phyloP scores from a whole-genome alignment of 2,329 filamentous ascomycete genomes.

The Diaporthe destruens region DNA sequence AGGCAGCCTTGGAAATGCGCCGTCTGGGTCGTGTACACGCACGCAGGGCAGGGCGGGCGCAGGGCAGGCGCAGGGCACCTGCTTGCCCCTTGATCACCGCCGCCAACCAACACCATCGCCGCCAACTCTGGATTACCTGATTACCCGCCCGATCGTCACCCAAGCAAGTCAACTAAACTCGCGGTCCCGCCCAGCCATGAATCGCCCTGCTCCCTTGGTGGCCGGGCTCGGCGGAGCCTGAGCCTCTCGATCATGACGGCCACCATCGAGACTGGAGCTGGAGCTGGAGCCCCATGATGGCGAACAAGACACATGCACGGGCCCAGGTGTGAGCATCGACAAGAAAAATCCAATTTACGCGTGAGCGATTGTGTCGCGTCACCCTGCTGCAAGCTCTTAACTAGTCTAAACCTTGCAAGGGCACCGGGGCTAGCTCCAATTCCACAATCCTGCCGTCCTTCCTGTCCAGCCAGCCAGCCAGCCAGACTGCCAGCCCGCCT shows the following conservation, averaged over 20 bases:
- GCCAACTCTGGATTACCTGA: slow-evolving; percentile 6
- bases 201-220: slow-evolving; percentile 6
- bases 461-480: too few relatives aligned
- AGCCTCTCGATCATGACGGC: slow-evolving; percentile 20
- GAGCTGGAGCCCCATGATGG: not conserved
- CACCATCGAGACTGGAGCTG: slow-evolving; percentile 23
- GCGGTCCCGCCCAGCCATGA: slow-evolving; percentile 27
- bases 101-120: slow-evolving; percentile 4
- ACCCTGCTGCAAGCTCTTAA: slow-evolving; percentile 32
- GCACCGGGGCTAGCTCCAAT: slow-evolving; percentile 27
- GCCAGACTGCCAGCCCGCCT: too few relatives aligned
- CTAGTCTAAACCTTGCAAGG: slow-evolving; percentile 31
- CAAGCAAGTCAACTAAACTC: slow-evolving; percentile 27
- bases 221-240: slow-evolving; percentile 25
- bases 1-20: slow-evolving; percentile 11
- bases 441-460: slow-evolving; percentile 22
- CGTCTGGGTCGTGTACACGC: not conserved
- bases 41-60: not conserved
- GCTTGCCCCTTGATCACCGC: slow-evolving; percentile 16
- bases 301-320: slow-evolving; percentile 14
- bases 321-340: slow-evolving; percentile 8
- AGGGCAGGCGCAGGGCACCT: not conserved
- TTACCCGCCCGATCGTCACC: slow-evolving; percentile 24
- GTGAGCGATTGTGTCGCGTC: slow-evolving; percentile 27
- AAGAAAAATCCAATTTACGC: slow-evolving; percentile 35